Conservation (phyloP, 2,329 filamentous ascomycete species). For the Neofusicoccum sp. region DNA sequence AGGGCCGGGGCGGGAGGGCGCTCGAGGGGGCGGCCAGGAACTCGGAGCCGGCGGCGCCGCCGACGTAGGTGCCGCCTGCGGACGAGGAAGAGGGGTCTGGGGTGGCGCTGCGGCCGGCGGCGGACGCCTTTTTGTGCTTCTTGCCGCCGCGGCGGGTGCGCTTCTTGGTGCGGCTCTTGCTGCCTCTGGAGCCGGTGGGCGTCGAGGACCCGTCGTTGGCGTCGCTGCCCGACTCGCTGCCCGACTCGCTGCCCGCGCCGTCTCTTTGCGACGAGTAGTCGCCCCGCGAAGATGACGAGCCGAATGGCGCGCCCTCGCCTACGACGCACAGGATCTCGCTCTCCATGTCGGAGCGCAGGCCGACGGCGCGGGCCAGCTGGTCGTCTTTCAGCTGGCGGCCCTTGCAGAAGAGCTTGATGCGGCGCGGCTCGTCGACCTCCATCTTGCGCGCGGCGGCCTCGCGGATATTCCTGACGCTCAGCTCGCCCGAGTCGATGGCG, state of each 20-base stretch:
- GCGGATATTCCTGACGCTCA: conserved; percentile 64
- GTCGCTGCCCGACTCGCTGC: conserved; percentile 30
- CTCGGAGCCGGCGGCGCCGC: conserved; percentile 33
- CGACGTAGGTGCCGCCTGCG: conserved; percentile 36
- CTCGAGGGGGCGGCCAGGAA: conserved; percentile 34
- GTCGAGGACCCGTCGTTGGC: conserved; percentile 32
- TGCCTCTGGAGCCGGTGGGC: conserved; percentile 26
- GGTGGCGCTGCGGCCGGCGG: conserved; percentile 35
- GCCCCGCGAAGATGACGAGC: conserved; percentile 32
- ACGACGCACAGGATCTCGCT: conserved; percentile 61
- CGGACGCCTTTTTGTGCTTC: conserved; percentile 44
- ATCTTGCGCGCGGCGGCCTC: conserved; percentile 67
- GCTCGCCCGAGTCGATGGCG: conserved; percentile 70
- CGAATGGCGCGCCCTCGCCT: conserved; percentile 49
- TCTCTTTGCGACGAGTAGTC: conserved; percentile 36
- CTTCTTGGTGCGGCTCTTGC: conserved; percentile 40
- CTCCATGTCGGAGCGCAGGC: conserved; percentile 54
- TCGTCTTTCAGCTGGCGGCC: conserved; percentile 68
- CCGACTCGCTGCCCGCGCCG: conserved; percentile 22
- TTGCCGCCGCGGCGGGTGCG: conserved; percentile 42
- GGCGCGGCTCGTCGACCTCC: conserved; percentile 56
- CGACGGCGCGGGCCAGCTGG: conserved; percentile 56
- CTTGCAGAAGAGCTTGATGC: conserved; percentile 71
- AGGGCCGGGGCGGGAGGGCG: conserved; percentile 35
- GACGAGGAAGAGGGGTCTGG: background rate